Conservation (phyloP, 352 stramenopile genomes). For the Globisporangium mamillatum region DNA sequence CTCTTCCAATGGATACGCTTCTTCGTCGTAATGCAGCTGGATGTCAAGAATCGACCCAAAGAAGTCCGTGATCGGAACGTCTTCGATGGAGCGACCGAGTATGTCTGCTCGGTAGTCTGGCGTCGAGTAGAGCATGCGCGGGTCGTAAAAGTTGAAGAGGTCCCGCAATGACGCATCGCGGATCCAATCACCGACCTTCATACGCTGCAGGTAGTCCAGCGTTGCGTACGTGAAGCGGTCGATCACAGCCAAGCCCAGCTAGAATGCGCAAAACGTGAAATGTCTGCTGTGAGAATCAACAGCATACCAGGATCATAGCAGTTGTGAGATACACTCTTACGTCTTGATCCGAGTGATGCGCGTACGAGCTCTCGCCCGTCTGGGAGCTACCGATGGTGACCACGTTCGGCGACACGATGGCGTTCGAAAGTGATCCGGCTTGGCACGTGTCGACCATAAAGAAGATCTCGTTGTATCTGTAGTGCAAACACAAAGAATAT, state of each 20-base stretch:
- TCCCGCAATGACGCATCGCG: conserved; percentile 60
- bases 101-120: conserved; percentile 77
- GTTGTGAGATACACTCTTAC: conserved; percentile 20
- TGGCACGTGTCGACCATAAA: conserved; percentile 99
- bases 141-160: conserved; percentile 83
- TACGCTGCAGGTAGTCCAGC: conserved; percentile 84
- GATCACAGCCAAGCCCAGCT: conserved; percentile 85
- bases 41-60: conserved; percentile 86
- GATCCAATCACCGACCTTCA: conserved; percentile 78
- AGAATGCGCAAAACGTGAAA: not conserved
- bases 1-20: conserved; percentile 62
- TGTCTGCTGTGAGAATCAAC: not conserved
- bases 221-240: conserved; percentile 89
- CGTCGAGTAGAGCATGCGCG: conserved; percentile 78
- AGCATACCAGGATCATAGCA: not conserved
- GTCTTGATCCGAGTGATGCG: conserved; percentile 86
- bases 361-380: conserved; percentile 94
- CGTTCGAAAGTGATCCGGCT: conserved; percentile 90
- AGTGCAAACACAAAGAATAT: not conserved
- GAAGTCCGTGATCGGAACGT: conserved; percentile 86
- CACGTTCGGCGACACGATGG: conserved; percentile 87
- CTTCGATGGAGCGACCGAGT: conserved; percentile 61
- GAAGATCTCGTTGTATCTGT: conserved; percentile 93
- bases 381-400: conserved; percentile 92
- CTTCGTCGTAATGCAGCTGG: conserved; percentile 64